Evolutionary conservation across 352 stramenopile species (phyloP), one percentile per base, ranked within the genome.

Genomic region (Blastocystis sp.): DNA sequence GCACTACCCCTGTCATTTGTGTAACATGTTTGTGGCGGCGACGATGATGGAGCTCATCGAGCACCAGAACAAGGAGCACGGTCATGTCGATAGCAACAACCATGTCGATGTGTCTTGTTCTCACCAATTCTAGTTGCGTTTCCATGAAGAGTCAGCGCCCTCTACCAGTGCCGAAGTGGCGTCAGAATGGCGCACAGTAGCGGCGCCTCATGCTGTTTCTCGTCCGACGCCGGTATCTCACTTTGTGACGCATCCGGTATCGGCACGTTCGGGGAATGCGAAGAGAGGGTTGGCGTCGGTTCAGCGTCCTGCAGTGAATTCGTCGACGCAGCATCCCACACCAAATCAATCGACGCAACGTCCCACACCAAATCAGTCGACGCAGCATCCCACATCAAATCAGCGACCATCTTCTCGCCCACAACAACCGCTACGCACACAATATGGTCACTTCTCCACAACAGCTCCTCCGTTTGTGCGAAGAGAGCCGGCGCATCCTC

Each of bases 31-130:
- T 42, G 69, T 81, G 4, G 69, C 42, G 14, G 21, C 9, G 14
- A 81, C 69, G 0, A 42, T 42, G n/a, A 32, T 81, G 69, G 69
- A 81, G 27, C 53, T 81, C 2, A 81, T 81, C 46, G 21, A 81
- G 1, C 69, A 81, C 18, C 69, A 49, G 42, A 64, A n/a, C 18
- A 32, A 61, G 46, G 69, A 81, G 7, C 69, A 81, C 40, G 0
- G 34, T 48, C 3, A 11, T 46, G 21, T 75, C 4, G 34, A 75
- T 32, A 18, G 18, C 7, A 59, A 59, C 11, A 59, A 59, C 32
- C 51, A 59, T 59, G 51, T 59, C 2, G 4, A 11, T 2, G n/a
- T 59, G 32, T 59, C 32, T 14, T 3, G 11, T 59, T 18, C 7
- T 59, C 32, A 3, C 32, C 11, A 59, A 6, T 32, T 32, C n/a